Percentiles rank a stretch among this genome's conserved stretches.
Conservation (phyloP, 345 rosid genomes). For the Sapria himalayana region DNA sequence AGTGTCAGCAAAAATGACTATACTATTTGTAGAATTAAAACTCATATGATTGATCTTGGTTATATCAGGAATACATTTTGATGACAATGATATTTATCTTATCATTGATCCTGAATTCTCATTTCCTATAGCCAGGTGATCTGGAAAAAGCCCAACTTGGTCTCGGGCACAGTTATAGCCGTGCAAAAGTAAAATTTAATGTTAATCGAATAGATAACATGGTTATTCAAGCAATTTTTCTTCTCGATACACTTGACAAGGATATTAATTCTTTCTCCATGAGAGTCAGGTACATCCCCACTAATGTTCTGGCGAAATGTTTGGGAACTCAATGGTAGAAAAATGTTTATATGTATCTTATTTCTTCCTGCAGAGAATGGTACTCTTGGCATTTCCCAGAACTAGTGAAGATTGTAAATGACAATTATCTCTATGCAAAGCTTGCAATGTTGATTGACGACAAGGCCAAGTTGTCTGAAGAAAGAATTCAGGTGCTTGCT, state of each 20-base stretch:
- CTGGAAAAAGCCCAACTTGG: constrained; percentile 89
- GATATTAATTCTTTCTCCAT: constrained; percentile 72
- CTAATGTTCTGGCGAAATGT: not conserved
- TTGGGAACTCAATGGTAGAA: not conserved
- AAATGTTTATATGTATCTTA: constrained; percentile 3
- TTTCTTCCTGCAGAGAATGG: constrained; percentile 56
- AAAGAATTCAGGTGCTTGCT: constrained; percentile 32
- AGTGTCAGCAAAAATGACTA: too few relatives aligned
- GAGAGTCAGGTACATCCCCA: constrained; percentile 61
- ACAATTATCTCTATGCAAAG: constrained; percentile 69
- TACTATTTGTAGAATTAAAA: too few relatives aligned
- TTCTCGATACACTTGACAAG: constrained; percentile 74
- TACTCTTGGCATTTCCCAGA: constrained; percentile 99
- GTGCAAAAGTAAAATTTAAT: constrained; percentile 94
- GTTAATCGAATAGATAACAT: constrained; percentile 80
- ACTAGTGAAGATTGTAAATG: constrained; percentile 74
- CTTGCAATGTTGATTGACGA: constrained; percentile 52
- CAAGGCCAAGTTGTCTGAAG: constrained; percentile 50
- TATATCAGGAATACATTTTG: too few relatives aligned
- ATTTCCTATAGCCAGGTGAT: constrained; percentile 49
- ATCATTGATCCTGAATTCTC: not conserved
- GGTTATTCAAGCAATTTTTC: constrained; percentile 90
- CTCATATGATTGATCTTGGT: too few relatives aligned
- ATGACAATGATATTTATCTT: not conserved
- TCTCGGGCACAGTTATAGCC: constrained; percentile 81